These are phyloP conservation scores for Solanum pinnatisectum DNA, from an alignment of 257 asterid genomes.

Conservation along the genomic window DNA sequence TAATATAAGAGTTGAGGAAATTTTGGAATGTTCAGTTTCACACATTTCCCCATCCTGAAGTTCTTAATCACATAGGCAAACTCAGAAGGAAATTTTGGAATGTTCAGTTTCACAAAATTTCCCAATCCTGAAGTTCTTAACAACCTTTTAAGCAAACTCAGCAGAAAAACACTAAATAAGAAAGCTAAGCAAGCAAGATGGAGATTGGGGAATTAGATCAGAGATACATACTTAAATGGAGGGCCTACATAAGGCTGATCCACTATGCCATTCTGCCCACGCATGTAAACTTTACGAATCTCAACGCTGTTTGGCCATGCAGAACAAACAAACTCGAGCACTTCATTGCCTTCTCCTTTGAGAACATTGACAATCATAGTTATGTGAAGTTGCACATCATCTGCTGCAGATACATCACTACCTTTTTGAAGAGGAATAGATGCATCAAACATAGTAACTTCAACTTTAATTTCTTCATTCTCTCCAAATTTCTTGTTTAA, in stretches of 20 bases:
- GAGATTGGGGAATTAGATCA: not conserved
- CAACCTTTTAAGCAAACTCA: not conserved
- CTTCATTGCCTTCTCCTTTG: slow-evolving; percentile 49
- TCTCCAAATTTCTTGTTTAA: slow-evolving; percentile 52
- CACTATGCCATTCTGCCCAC: slow-evolving; percentile 17
- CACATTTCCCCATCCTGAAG: not conserved
- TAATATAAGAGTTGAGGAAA: not conserved
- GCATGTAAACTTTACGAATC: slow-evolving; percentile 50
- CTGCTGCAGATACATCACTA: slow-evolving; percentile 29
- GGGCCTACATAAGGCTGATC: slow-evolving; percentile 55
- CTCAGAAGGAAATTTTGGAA: not conserved
- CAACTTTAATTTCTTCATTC: slow-evolving; percentile 73
- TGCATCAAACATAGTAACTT: slow-evolving; percentile 87
- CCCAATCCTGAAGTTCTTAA: not conserved
- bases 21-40: not conserved
- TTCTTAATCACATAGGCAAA: not conserved
- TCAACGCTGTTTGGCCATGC: slow-evolving; percentile 76
- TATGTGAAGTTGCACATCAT: slow-evolving; percentile 50
- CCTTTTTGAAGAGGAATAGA: slow-evolving; percentile 42
- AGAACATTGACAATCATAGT: slow-evolving; percentile 44
- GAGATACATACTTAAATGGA: slow-evolving; percentile 52
- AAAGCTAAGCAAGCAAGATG: not conserved
- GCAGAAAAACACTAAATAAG: not conserved
- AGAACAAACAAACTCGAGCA: slow-evolving; percentile 70
- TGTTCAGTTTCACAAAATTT: not conserved